Evolutionary conservation across 164 flowering plant species (phyloP).

Genomic region (Liriodendron chinense): DNA sequence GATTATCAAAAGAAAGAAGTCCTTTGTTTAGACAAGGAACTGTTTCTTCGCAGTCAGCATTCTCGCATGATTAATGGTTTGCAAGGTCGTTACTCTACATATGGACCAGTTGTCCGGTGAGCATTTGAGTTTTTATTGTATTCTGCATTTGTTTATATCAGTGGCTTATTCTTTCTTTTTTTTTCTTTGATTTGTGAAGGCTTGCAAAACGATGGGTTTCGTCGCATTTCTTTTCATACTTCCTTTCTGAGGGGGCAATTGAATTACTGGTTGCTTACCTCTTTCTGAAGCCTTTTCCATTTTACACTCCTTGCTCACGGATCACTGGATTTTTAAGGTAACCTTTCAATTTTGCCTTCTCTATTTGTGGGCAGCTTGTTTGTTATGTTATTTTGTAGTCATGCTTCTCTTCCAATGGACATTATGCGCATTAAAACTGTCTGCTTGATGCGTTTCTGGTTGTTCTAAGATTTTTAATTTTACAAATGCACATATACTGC

Average conservation of each 20-base stretch:
- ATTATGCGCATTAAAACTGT: too few species aligned
- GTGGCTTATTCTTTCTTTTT: background rate
- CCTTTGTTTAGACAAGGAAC: slow-evolving; percentile 65
- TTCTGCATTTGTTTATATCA: background rate
- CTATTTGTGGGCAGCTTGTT: background rate
- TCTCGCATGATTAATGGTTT: slow-evolving; percentile 93
- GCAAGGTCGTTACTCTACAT: slow-evolving; percentile 64
- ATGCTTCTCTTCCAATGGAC: background rate
- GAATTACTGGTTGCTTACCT: slow-evolving; percentile 86
- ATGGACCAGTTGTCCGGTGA: slow-evolving; percentile 85
- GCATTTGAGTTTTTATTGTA: slow-evolving; percentile 10
- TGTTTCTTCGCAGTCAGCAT: slow-evolving; percentile 72
- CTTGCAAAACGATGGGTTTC: slow-evolving; percentile 96
- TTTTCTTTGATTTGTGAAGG: slow-evolving; percentile 39
- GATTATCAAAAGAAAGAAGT: slow-evolving; percentile 38
- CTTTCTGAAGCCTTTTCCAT: slow-evolving; percentile 79
- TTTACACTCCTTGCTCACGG: slow-evolving; percentile 72
- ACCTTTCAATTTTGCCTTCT: background rate
- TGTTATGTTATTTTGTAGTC: background rate
- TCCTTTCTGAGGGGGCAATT: slow-evolving; percentile 71
- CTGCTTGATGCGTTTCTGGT: background rate
- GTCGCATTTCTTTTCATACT: slow-evolving; percentile 87
- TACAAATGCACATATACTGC: background rate
- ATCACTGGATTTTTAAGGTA: slow-evolving; percentile 90
- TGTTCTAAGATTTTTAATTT: background rate